Percentiles rank a stretch among this genome's conserved stretches.
These are phyloP conservation scores for Striga asiatica DNA, from an alignment of 257 asterid species.

Conservation along the genomic window DNA sequence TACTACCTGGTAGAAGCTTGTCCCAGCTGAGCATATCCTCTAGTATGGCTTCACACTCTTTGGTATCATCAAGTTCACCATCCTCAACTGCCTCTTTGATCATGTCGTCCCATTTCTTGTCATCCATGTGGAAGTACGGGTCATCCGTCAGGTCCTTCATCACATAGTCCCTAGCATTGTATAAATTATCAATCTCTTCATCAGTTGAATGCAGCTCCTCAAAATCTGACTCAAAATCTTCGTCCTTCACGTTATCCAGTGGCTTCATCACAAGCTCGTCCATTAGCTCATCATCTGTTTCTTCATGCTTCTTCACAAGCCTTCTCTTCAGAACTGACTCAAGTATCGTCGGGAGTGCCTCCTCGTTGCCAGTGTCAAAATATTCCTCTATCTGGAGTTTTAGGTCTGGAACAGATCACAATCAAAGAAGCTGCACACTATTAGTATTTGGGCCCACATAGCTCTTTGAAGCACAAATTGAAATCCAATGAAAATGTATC, in stretches of 20 bases:
- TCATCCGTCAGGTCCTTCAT: constrained; percentile 37
- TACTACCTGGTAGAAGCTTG: constrained; percentile 76
- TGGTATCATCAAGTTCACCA: constrained; percentile 56
- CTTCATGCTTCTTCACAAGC: constrained; percentile 47
- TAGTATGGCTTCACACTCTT: constrained; percentile 64
- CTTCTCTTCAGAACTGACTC: constrained; percentile 46
- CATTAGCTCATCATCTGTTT: constrained; percentile 54
- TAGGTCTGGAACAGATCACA: constrained; percentile 38
- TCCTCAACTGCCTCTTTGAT: constrained; percentile 50
- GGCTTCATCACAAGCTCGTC: constrained; percentile 49
- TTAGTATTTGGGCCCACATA: not conserved
- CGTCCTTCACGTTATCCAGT: constrained; percentile 36
- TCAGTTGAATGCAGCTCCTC: constrained; percentile 51
- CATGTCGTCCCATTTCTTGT: constrained; percentile 73
- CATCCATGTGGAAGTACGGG: constrained; percentile 55
- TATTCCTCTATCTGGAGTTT: constrained; percentile 52
- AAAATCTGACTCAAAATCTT: constrained; percentile 56
- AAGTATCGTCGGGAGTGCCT: constrained; percentile 45
- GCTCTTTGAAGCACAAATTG: not conserved
- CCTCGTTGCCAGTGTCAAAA: constrained; percentile 42
- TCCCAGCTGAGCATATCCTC: constrained; percentile 87
- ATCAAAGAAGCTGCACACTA: not conserved
- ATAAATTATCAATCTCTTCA: constrained; percentile 65
- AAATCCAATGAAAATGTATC: not conserved
- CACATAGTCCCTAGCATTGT: constrained; percentile 43